Evolutionary conservation across 2,329 filamentous ascomycete genomes (phyloP).

Genomic region (Ophiognomonia clavigignenti-juglandacearum): DNA sequence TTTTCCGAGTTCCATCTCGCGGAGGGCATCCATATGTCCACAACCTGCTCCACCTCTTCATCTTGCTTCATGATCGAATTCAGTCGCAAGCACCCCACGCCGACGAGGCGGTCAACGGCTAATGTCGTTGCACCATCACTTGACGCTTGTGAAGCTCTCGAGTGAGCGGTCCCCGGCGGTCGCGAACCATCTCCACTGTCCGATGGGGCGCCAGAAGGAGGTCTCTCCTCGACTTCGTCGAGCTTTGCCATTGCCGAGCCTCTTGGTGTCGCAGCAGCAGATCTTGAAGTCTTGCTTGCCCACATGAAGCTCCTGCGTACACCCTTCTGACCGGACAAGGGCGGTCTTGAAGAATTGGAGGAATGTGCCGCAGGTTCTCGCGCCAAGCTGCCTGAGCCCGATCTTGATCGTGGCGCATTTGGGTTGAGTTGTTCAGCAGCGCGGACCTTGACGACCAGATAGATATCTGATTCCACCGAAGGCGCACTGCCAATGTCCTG

Average conservation of each 20-base stretch:
- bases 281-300: constrained; percentile 53
- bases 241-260: constrained; percentile 50
- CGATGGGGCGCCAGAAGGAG: constrained; percentile 25
- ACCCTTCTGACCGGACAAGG: constrained; percentile 44
- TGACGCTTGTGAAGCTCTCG: constrained; percentile 33
- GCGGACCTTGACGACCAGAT: constrained; percentile 77
- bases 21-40: constrained; percentile 71
- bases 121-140: constrained; percentile 35
- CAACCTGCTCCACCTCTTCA: constrained; percentile 68
- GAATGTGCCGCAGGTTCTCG: constrained; percentile 31
- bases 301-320: constrained; percentile 66
- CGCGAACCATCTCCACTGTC: constrained; percentile 39
- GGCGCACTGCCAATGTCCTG: constrained; percentile 63
- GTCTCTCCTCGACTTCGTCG: constrained; percentile 46
- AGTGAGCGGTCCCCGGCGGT: constrained; percentile 55
- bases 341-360: constrained; percentile 29
- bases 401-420: constrained; percentile 46
- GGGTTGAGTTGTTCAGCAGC: constrained; percentile 46
- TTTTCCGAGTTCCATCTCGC: constrained; percentile 49
- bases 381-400: constrained; percentile 39
- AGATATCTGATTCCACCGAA: constrained; percentile 67
- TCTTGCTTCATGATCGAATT: constrained; percentile 68
- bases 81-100: constrained; percentile 72
- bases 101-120: constrained; percentile 63
- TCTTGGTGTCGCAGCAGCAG: constrained; percentile 42